Evolutionary conservation across 2,329 filamentous ascomycete genomes (phyloP).

Genomic region (Biscogniauxia mediterranea): DNA sequence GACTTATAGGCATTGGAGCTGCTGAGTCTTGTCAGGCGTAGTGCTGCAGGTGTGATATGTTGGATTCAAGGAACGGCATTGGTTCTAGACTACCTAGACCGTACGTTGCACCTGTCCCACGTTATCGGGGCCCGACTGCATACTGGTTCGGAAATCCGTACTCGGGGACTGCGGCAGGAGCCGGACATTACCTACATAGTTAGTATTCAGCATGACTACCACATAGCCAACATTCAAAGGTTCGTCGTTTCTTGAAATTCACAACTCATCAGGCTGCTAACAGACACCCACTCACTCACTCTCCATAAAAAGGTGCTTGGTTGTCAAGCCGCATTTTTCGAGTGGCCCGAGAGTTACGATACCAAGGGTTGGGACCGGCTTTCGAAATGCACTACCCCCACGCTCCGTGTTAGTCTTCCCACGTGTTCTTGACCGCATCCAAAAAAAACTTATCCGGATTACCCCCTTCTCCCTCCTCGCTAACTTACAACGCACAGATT

Average conservation of each 20-base stretch:
- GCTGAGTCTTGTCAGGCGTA: no score
- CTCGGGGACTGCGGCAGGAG: neutral
- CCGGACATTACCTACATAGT: no score
- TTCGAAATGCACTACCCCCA: slow-evolving; percentile 4
- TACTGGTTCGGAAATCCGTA: neutral
- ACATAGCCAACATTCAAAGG: neutral
- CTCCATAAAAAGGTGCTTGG: slow-evolving; percentile 1
- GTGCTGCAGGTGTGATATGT: no score
- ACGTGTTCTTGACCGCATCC: no score
- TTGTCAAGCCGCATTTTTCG: slow-evolving; percentile 6
- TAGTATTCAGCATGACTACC: neutral
- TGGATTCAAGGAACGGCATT: no score
- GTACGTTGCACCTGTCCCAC: no score
- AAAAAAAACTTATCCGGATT: no score
- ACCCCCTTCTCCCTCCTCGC: neutral
- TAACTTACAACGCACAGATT: slow-evolving; percentile 14
- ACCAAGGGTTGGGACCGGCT: slow-evolving; percentile 8
- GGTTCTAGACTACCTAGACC: no score
- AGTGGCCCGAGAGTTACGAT: slow-evolving; percentile 13
- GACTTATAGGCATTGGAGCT: neutral
- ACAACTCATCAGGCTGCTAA: neutral
- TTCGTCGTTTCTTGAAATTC: neutral
- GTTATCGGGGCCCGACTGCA: neutral
- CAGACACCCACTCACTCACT: no score
- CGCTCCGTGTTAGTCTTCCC: slow-evolving; percentile 2